phyloP scores from a whole-genome alignment of 2,329 filamentous ascomycete genomes.

The Ophiostoma sp. region DNA sequence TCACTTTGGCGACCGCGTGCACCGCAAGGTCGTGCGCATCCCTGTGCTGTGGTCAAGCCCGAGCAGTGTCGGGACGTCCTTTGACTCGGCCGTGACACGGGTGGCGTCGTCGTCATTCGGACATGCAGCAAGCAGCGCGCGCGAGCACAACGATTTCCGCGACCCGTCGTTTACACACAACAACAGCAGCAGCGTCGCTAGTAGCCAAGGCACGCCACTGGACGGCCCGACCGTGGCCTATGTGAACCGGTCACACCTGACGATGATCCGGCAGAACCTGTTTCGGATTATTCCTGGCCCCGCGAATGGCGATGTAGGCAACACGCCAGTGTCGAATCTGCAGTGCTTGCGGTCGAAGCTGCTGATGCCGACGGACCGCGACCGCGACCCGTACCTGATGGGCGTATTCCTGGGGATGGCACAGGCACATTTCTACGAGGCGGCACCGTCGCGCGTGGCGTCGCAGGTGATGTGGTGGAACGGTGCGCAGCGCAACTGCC shows the following conservation, averaged over 20 bases:
- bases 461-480: constrained; percentile 30
- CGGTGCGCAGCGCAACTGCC: constrained; percentile 17
- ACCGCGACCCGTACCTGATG: constrained; percentile 50
- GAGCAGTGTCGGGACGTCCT: constrained; percentile 31
- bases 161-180: constrained; percentile 26
- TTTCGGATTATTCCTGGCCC: constrained; percentile 45
- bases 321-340: constrained; percentile 46
- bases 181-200: not conserved
- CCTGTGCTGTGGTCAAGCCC: constrained; percentile 48
- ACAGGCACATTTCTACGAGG: constrained; percentile 48
- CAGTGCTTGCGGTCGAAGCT: constrained; percentile 44
- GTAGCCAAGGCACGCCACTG: constrained; percentile 27
- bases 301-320: constrained; percentile 34
- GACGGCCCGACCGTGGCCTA: constrained; percentile 42
- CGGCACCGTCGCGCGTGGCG: constrained; percentile 21
- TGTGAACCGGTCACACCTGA: constrained; percentile 45
- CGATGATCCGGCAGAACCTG: constrained; percentile 43
- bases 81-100: constrained; percentile 36
- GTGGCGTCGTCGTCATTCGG: constrained; percentile 35
- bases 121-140: constrained; percentile 23
- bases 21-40: constrained; percentile 43
- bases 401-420: constrained; percentile 53
- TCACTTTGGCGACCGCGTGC: constrained; percentile 45
- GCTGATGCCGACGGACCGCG: constrained; percentile 43
- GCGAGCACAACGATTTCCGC: constrained; percentile 21